A percentile compares a stretch with the other conserved stretches of the same genome.
Evolutionary conservation across 208 protist genomes (phyloP).

Genomic region (Crithidia fasciculata): DNA sequence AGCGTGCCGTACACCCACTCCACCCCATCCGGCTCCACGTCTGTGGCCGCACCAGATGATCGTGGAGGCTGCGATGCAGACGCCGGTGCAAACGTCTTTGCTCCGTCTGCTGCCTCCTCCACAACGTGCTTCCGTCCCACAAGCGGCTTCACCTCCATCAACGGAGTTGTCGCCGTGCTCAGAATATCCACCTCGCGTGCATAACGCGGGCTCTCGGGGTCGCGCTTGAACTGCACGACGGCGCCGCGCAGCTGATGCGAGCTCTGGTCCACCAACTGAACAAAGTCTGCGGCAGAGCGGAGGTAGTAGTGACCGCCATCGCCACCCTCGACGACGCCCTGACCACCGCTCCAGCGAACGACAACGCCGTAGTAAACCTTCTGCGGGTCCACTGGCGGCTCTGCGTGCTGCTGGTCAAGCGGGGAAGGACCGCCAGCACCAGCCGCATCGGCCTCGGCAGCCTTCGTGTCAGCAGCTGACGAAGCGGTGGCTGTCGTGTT

Average conservation of each 20-base stretch:
- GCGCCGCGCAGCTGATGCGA: slow-evolving; percentile 76
- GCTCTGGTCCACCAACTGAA: slow-evolving; percentile 72
- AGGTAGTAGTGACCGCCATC: slow-evolving; percentile 78
- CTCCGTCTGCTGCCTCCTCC: neutral
- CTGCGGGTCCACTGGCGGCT: slow-evolving; percentile 36
- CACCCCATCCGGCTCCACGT: slow-evolving; percentile 41
- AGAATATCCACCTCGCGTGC: slow-evolving; percentile 71
- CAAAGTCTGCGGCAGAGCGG: slow-evolving; percentile 72
- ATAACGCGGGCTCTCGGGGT: slow-evolving; percentile 49
- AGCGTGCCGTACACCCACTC: slow-evolving; percentile 71
- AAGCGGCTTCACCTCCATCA: slow-evolving; percentile 53
- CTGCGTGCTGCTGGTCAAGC: neutral
- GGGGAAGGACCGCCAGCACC: neutral
- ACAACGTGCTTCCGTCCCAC: slow-evolving; percentile 26
- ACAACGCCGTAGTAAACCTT: slow-evolving; percentile 77
- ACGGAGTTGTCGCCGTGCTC: slow-evolving; percentile 51
- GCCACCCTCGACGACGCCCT: slow-evolving; percentile 79
- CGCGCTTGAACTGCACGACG: slow-evolving; percentile 75
- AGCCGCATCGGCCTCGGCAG: neutral
- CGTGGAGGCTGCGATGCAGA: too few species aligned
- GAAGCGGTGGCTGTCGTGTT: too few species aligned
- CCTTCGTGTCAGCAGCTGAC: too few species aligned
- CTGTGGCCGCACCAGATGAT: neutral
- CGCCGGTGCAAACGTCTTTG: neutral
- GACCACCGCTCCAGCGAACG: slow-evolving; percentile 90